These are phyloP conservation scores for Trichophyton schoenleinii DNA, from an alignment of 2,329 filamentous ascomycete genomes.

Conservation along the genomic window DNA sequence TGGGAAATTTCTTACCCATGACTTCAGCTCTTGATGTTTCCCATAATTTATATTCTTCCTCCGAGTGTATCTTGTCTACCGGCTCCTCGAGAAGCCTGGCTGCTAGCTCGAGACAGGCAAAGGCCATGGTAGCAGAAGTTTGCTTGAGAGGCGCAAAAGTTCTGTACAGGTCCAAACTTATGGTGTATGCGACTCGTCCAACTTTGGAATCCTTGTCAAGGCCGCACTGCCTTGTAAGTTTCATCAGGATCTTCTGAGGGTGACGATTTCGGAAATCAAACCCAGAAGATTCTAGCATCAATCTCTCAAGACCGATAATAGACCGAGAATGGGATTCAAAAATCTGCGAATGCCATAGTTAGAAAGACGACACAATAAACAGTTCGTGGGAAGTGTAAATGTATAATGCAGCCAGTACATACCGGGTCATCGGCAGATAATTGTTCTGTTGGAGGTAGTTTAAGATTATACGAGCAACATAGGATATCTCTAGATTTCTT, in stretches of 20 bases:
- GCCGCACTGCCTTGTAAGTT: slow-evolving; percentile 53
- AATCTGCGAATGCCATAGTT: slow-evolving; percentile 39
- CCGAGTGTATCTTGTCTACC: slow-evolving; percentile 38
- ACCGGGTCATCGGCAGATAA: slow-evolving; percentile 72
- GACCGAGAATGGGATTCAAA: slow-evolving; percentile 69
- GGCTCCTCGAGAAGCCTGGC: slow-evolving; percentile 52
- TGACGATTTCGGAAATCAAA: slow-evolving; percentile 90
- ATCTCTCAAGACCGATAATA: slow-evolving; percentile 77
- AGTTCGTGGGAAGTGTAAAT: background rate
- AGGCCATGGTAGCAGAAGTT: slow-evolving; percentile 69
- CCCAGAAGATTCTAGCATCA: slow-evolving; percentile 82
- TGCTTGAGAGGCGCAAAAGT: slow-evolving; percentile 90
- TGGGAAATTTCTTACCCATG: slow-evolving; percentile 28
- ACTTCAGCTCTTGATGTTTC: slow-evolving; percentile 36
- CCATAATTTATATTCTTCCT: slow-evolving; percentile 39
- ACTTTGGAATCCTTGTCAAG: slow-evolving; percentile 32
- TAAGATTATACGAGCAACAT: slow-evolving; percentile 79
- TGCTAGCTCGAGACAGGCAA: slow-evolving; percentile 70
- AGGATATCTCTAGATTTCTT: slow-evolving; percentile 94
- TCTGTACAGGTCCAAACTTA: slow-evolving; percentile 81
- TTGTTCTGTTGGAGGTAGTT: slow-evolving; percentile 53
- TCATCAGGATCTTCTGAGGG: slow-evolving; percentile 72
- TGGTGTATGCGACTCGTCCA: slow-evolving; percentile 56
- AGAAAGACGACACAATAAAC: background rate
- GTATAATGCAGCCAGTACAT: slow-evolving; percentile 18